A percentile compares a stretch with the other conserved stretches of the same genome.
Evolutionary conservation across 2,329 filamentous ascomycete genomes (phyloP).

Genomic region (Penicillium janthinellum): DNA sequence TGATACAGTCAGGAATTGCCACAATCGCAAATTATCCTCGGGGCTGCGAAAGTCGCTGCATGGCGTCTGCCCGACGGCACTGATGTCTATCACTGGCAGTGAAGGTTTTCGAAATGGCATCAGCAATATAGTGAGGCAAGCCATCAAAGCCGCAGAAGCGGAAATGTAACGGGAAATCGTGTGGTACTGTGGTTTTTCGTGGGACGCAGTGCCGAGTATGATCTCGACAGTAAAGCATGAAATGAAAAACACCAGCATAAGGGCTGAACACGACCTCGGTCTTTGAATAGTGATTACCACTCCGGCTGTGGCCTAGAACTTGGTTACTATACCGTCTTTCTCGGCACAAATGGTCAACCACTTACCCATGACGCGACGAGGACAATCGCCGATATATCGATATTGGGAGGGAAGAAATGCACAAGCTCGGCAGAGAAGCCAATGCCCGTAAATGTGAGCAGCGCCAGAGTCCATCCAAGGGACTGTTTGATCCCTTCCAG

Average conservation of each 20-base stretch:
- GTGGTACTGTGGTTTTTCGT: slow-evolving; percentile 12
- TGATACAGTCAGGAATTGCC: slow-evolving; percentile 81
- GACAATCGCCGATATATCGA: slow-evolving; percentile 22
- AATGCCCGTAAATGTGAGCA: slow-evolving; percentile 43
- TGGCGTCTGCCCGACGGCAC: slow-evolving; percentile 57
- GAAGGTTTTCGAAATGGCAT: slow-evolving; percentile 71
- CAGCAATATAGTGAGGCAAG: slow-evolving; percentile 58
- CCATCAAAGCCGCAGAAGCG: slow-evolving; percentile 48
- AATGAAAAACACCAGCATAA: slow-evolving; percentile 41
- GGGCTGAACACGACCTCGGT: slow-evolving; percentile 46
- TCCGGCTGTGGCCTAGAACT: slow-evolving; percentile 36
- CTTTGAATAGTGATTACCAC: slow-evolving; percentile 42
- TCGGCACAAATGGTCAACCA: slow-evolving; percentile 17
- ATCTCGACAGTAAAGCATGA: slow-evolving; percentile 38
- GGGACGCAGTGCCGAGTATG: slow-evolving; percentile 33
- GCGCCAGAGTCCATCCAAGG: slow-evolving; percentile 37
- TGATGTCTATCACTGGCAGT: slow-evolving; percentile 60
- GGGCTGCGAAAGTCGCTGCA: slow-evolving; percentile 67
- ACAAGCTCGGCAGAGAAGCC: slow-evolving; percentile 39
- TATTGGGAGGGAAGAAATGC: slow-evolving; percentile 27
- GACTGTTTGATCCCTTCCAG: slow-evolving; percentile 33
- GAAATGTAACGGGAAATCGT: slow-evolving; percentile 29
- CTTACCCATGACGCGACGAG: slow-evolving; percentile 44
- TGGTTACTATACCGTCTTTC: slow-evolving; percentile 19
- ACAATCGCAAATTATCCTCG: slow-evolving; percentile 76